These are phyloP conservation scores for Venturia effusa DNA, from an alignment of 2,329 filamentous ascomycete species.

Conservation along the genomic window DNA sequence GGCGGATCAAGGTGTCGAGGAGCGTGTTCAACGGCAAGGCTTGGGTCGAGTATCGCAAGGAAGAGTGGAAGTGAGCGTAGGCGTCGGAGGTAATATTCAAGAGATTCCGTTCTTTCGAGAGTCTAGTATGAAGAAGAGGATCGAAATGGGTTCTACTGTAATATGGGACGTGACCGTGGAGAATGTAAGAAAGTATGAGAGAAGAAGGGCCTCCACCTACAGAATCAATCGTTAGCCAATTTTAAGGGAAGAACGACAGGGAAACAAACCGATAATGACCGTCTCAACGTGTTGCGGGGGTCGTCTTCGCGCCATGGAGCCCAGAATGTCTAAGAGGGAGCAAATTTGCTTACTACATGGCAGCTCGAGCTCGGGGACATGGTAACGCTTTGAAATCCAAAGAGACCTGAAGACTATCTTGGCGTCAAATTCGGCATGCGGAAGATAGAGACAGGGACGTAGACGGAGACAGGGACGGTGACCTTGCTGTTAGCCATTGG, in stretches of 20 bases:
- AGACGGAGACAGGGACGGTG: too few relatives aligned
- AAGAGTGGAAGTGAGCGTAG: conserved; percentile 48
- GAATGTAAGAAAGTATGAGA: conserved; percentile 51
- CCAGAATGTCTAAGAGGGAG: background rate
- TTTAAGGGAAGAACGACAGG: background rate
- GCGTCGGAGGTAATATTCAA: conserved; percentile 39
- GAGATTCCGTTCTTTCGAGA: conserved; percentile 36
- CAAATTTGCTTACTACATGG: background rate
- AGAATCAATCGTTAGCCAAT: background rate
- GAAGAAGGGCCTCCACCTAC: conserved; percentile 51
- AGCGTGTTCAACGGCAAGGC: conserved; percentile 50
- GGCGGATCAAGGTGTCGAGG: conserved; percentile 47
- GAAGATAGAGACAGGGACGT: too few relatives aligned
- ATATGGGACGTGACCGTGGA: conserved; percentile 49
- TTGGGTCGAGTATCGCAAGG: conserved; percentile 50
- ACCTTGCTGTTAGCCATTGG: background rate
- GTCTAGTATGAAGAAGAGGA: conserved; percentile 43
- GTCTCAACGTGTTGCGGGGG: conserved; percentile 14
- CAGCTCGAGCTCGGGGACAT: background rate
- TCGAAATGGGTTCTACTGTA: conserved; percentile 48
- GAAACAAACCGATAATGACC: conserved; percentile 14
- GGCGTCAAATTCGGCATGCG: conserved; percentile 4
- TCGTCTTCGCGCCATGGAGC: conserved; percentile 6
- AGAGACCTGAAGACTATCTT: background rate
- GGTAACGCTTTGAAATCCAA: conserved; percentile 2